A percentile compares a stretch with the other conserved stretches of the same genome.
phyloP scores from a whole-genome alignment of 441 rosid species.

The Flueggea neowawraea region DNA sequence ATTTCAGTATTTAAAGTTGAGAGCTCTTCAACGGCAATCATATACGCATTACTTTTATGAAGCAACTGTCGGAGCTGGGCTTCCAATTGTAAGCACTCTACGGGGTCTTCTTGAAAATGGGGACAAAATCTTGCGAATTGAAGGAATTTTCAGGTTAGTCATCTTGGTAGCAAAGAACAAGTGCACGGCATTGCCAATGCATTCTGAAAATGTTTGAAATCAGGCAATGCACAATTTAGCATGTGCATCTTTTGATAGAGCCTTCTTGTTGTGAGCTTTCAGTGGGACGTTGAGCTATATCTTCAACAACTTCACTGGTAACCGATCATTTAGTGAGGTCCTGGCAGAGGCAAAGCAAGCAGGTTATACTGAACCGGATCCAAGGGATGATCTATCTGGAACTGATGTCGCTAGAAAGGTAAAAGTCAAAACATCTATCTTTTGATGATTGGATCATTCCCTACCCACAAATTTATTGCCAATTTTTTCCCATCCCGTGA shows the following conservation, averaged over 20 bases:
- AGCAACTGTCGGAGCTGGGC: constrained; percentile 99
- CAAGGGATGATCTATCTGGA: constrained; percentile 98
- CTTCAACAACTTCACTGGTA: constrained; percentile 75
- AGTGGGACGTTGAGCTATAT: constrained; percentile 98
- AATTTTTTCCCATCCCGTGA: too few species aligned
- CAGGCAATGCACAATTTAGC: too few species aligned
- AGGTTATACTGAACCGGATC: constrained; percentile 98
- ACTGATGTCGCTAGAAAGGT: constrained; percentile 99
- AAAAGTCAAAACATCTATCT: constrained; percentile 4
- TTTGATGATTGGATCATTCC: not conserved
- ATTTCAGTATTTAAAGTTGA: constrained; percentile 73
- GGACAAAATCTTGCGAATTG: constrained; percentile 77
- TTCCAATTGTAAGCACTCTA: constrained; percentile 92
- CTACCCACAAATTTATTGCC: too few species aligned
- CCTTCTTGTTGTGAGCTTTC: constrained; percentile 4
- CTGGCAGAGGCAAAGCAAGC: constrained; percentile 90
- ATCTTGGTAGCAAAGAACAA: not conserved
- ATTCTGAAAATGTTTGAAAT: too few species aligned
- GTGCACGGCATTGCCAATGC: too few species aligned
- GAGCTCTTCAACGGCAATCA: constrained; percentile 92
- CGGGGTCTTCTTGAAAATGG: constrained; percentile 97
- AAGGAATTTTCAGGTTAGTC: constrained; percentile 89
- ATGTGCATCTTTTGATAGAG: not conserved
- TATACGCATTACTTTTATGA: constrained; percentile 97
- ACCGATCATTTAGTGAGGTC: constrained; percentile 71